Percentiles rank a stretch among this genome's conserved stretches.
phyloP scores from a whole-genome alignment of 192 early-diverging fungal species.

The Coemansia umbellata region DNA sequence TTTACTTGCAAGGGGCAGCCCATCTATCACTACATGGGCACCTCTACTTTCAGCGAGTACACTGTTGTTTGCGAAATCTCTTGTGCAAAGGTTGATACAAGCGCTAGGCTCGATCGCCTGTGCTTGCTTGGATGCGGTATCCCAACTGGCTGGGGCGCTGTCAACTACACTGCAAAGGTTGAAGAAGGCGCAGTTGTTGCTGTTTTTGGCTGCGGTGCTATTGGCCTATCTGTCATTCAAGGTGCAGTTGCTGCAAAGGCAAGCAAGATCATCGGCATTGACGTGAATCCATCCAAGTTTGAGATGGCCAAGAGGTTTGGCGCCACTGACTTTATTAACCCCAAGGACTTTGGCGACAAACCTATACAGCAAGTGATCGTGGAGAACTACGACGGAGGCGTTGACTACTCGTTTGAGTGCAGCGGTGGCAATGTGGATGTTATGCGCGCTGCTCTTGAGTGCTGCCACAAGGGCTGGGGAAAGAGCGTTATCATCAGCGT shows the following conservation, averaged over 20 bases:
- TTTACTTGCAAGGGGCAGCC: slow-evolving; percentile 87
- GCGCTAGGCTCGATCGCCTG: slow-evolving; percentile 77
- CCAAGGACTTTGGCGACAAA: slow-evolving; percentile 69
- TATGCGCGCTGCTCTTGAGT: slow-evolving; percentile 95
- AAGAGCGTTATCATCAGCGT: slow-evolving; percentile 88
- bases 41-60: slow-evolving; percentile 94
- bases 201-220: slow-evolving; percentile 93
- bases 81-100: slow-evolving; percentile 78
- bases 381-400: slow-evolving; percentile 90
- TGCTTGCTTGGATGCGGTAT: slow-evolving; percentile 95
- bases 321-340: slow-evolving; percentile 87
- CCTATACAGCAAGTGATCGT: slow-evolving; percentile 81
- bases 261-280: slow-evolving; percentile 83
- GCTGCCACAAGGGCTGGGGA: slow-evolving; percentile 91
- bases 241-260: slow-evolving; percentile 67
- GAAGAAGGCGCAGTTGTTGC: slow-evolving; percentile 72
- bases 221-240: slow-evolving; percentile 87
- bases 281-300: slow-evolving; percentile 85
- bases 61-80: slow-evolving; percentile 90
- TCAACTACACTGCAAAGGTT: slow-evolving; percentile 89
- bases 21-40: slow-evolving; percentile 96
- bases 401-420: slow-evolving; percentile 97
- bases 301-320: slow-evolving; percentile 76
- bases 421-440: slow-evolving; percentile 84
- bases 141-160: slow-evolving; percentile 96